Evolutionary conservation across 495 filamentous ascomycete species (phyloP).

Genomic region (Penicillium salamii): DNA sequence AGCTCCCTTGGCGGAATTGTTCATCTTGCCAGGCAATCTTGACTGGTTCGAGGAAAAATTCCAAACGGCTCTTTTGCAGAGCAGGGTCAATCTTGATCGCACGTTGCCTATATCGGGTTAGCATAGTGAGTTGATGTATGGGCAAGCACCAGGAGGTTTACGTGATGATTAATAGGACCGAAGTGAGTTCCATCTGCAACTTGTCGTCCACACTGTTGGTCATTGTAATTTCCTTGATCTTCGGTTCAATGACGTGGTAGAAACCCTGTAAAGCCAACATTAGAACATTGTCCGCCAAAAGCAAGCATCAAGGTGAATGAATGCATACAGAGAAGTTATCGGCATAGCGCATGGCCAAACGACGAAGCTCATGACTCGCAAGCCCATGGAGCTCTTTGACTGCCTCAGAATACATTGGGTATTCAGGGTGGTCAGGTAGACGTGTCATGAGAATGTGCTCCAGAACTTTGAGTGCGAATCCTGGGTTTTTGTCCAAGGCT

Average conservation of each 20-base stretch:
- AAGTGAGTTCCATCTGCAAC: conserved; percentile 66
- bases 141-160: conserved; percentile 27
- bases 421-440: conserved; percentile 63
- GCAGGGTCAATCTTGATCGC: conserved; percentile 68
- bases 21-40: conserved; percentile 76
- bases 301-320: not conserved
- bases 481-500: conserved; percentile 71
- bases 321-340: conserved; percentile 71
- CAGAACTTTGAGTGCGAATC: conserved; percentile 80
- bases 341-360: conserved; percentile 84
- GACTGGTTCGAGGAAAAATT: conserved; percentile 74
- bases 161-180: conserved; percentile 84
- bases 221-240: conserved; percentile 76
- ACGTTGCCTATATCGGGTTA: conserved; percentile 60
- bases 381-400: conserved; percentile 81
- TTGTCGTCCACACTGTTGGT: conserved; percentile 73
- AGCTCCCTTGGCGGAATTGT: conserved; percentile 62
- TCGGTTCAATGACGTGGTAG: conserved; percentile 80
- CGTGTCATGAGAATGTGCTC: conserved; percentile 85
- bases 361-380: conserved; percentile 81
- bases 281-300: conserved; percentile 12
- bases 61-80: conserved; percentile 60
- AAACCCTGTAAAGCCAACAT: conserved; percentile 52
- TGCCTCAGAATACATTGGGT: conserved; percentile 79
- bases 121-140: not conserved